Percentiles rank a stretch among this genome's conserved stretches.
phyloP scores from a whole-genome alignment of 768 basidiomycete species.

The Suillus variegatus region DNA sequence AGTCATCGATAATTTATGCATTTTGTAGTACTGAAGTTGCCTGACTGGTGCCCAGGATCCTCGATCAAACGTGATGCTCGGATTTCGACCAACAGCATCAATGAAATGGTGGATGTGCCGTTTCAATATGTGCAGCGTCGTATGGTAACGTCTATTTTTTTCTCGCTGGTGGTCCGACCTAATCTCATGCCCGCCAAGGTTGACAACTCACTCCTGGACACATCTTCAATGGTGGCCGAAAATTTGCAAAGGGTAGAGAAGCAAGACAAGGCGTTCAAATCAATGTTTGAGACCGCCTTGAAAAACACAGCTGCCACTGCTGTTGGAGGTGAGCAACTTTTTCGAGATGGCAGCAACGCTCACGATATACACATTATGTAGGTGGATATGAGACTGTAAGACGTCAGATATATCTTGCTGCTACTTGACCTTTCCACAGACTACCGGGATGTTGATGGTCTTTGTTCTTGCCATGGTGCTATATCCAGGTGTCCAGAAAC shows the following conservation, averaged over 20 bases:
- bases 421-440: slow-evolving; percentile 7
- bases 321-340: slow-evolving; percentile 10
- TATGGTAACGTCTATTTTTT: slow-evolving; percentile 4
- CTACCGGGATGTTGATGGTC: slow-evolving; percentile 9
- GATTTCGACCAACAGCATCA: neutral
- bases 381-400: slow-evolving; percentile 15
- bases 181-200: neutral
- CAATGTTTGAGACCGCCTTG: slow-evolving; percentile 11
- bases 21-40: slow-evolving; percentile 2
- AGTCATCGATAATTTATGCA: no score
- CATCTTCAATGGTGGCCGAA: slow-evolving; percentile 13
- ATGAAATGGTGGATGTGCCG: slow-evolving; percentile 5
- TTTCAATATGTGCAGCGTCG: slow-evolving; percentile 1
- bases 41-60: slow-evolving; percentile 9
- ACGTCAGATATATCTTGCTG: no score
- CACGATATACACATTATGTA: neutral
- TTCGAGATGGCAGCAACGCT: no score
- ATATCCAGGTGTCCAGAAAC: slow-evolving; percentile 16
- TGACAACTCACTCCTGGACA: neutral
- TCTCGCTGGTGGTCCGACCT: neutral
- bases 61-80: slow-evolving; percentile 7
- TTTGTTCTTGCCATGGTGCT: slow-evolving; percentile 21
- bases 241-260: slow-evolving; percentile 16
- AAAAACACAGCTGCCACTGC: slow-evolving; percentile 14
- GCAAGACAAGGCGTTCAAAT: slow-evolving; percentile 8